Conservation (phyloP, 306 rosid genomes). For the Vigna mungo region DNA sequence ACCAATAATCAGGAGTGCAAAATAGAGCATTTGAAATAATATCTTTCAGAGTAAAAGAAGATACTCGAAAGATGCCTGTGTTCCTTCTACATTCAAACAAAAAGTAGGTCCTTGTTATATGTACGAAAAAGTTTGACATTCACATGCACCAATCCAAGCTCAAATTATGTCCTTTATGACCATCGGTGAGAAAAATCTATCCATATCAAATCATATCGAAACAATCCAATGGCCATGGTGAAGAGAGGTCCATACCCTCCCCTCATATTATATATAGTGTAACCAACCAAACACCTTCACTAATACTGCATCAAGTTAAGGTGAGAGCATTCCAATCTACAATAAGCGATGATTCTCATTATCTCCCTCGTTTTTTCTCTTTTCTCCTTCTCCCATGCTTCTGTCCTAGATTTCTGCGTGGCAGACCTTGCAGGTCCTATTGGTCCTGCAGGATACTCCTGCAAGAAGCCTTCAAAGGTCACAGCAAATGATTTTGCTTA, state of each 20-base stretch:
- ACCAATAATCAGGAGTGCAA: background rate
- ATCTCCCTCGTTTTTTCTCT: slow-evolving; percentile 53
- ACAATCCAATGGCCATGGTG: slow-evolving; percentile 26
- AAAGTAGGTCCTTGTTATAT: slow-evolving; percentile 55
- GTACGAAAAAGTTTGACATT: slow-evolving; percentile 36
- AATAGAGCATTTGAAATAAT: background rate
- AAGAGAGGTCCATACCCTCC: slow-evolving; percentile 32
- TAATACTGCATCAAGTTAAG: slow-evolving; percentile 1
- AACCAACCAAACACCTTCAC: slow-evolving; percentile 27
- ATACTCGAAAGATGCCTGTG: background rate
- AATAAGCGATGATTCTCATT: slow-evolving; percentile 45
- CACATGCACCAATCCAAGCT: slow-evolving; percentile 55
- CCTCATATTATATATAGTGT: slow-evolving; percentile 33
- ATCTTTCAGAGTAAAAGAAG: background rate
- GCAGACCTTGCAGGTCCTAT: slow-evolving; percentile 63
- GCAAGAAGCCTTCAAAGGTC: slow-evolving; percentile 62
- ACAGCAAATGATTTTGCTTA: slow-evolving; percentile 64
- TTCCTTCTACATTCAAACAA: slow-evolving; percentile 43
- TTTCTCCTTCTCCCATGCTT: slow-evolving; percentile 57
- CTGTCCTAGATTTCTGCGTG: slow-evolving; percentile 84
- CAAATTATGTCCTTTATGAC: slow-evolving; percentile 49
- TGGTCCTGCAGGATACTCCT: slow-evolving; percentile 74
- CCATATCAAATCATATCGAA: slow-evolving; percentile 36
- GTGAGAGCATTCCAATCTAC: background rate
- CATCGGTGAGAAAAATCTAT: slow-evolving; percentile 22